Evolutionary conservation across 768 basidiomycete species (phyloP), one percentile per base, ranked within the genome.

Genomic region (Tylopilus vinaceipallidus): DNA sequence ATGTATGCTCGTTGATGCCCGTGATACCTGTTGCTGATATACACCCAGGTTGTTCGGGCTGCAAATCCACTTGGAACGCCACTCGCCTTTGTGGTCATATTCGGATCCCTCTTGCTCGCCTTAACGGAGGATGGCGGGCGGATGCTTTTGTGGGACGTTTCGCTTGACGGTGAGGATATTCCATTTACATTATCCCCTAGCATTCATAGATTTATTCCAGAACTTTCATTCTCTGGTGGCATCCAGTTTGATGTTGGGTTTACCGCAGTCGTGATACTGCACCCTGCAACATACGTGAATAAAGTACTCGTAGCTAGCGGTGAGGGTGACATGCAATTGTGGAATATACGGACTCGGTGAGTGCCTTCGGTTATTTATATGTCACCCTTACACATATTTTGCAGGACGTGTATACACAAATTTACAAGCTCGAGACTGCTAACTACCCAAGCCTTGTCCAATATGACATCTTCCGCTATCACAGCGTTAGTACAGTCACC

Each of bases 221-320:
- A 52, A 23, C 64, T 44, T 19, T 56, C 47, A 38, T 48, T 59
- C 17, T 50, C 84, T 42, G 74, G 79, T 4, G 81, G 81, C 3
- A 80, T 98, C 41, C 76, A 83, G 36, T 95, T 99, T 60, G 88
- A 93, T 42, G 61, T 80, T 7, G 83, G 79, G 17, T 98, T 98
- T 67, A 86, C 84, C 2, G 95, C 95, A n/a, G 87, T 82, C 5
- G 77, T 76, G 23, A 73, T 97, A 36, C 75, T 97, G 6, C 97
- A 99, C 65, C 97, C 97, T 3, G 86, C 93, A 1, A 98, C 97
- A 12, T 98, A 98, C 69, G 68, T 99, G 43, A 98, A 99, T 75
- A 99, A 99, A 72, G 76, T 98, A 1, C 75, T 98, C 1, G 80
- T 98, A 11, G 82, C 86, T 3, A 90, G 91, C 59, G 78, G 73